Conservation (phyloP, 2,329 filamentous ascomycete species). For the Aspergillus chevalieri region DNA sequence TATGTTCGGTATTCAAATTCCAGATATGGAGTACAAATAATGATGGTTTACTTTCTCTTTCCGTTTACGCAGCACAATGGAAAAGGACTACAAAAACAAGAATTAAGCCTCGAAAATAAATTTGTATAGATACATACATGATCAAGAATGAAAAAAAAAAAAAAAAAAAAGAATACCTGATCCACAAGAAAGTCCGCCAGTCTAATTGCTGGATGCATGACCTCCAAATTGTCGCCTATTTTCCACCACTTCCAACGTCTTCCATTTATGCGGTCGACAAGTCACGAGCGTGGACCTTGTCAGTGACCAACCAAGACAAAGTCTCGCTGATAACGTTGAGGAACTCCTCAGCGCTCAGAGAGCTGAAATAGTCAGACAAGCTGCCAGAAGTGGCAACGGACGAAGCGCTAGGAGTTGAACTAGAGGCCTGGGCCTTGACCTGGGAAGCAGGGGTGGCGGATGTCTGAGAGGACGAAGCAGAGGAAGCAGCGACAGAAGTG, state of each 20-base stretch:
- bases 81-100: not conserved
- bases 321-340: constrained; percentile 24
- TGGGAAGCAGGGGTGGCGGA: constrained; percentile 17
- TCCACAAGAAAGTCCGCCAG: constrained; percentile 9
- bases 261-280: constrained; percentile 15
- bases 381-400: constrained; percentile 5
- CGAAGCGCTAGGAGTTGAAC: constrained; percentile 7
- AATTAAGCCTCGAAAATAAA: not conserved
- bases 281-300: constrained; percentile 28
- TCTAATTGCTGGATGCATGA: constrained; percentile 2
- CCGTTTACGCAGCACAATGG: not conserved
- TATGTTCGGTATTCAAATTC: no score
- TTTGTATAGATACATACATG: constrained; percentile 10
- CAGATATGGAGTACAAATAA: no score
- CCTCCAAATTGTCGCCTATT: not conserved
- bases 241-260: not conserved
- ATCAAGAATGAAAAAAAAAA: constrained; percentile 1
- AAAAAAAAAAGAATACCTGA: constrained; percentile 13
- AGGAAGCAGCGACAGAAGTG: constrained; percentile 7
- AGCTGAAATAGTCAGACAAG: constrained; percentile 23
- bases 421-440: constrained; percentile 16
- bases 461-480: constrained; percentile 11
- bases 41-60: not conserved
- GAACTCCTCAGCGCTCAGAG: constrained; percentile 26
- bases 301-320: constrained; percentile 26